Evolutionary conservation across 768 basidiomycete species (phyloP).

Genomic region (Galerina sulciceps): DNA sequence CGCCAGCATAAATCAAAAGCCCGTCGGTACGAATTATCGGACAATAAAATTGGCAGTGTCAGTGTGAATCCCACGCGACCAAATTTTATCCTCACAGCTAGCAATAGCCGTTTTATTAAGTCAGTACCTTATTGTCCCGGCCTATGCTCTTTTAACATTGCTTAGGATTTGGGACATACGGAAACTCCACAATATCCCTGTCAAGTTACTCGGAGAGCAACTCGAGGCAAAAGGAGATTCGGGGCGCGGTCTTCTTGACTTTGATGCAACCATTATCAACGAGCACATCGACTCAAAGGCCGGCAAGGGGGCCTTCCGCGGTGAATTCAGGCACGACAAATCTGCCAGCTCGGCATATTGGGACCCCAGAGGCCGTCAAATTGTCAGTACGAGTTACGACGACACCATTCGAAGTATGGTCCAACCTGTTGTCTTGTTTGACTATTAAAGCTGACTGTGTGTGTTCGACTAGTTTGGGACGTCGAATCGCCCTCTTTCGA

Average conservation of each 20-base stretch:
- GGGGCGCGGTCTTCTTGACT: constrained; percentile 28
- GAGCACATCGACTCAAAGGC: constrained; percentile 53
- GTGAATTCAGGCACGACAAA: constrained; percentile 71
- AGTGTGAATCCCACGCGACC: constrained; percentile 78
- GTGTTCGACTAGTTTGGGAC: constrained; percentile 73
- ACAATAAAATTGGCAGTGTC: constrained; percentile 77
- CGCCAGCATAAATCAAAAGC: constrained; percentile 62
- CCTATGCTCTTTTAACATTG: background rate
- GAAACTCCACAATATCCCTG: constrained; percentile 54
- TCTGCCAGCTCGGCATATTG: constrained; percentile 85
- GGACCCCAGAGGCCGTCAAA: constrained; percentile 78
- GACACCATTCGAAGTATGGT: constrained; percentile 71
- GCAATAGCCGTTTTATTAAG: constrained; percentile 76
- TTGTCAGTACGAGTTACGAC: constrained; percentile 88
- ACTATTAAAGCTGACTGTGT: constrained; percentile 12
- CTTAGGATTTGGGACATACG: constrained; percentile 81
- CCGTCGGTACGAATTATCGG: constrained; percentile 66
- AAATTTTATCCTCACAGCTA: constrained; percentile 72
- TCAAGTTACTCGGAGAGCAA: constrained; percentile 32
- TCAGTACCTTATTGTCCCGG: constrained; percentile 33
- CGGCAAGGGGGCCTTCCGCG: constrained; percentile 62
- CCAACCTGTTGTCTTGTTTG: background rate
- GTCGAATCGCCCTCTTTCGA: constrained; percentile 55
- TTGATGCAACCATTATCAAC: constrained; percentile 47
- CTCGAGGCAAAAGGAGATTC: constrained; percentile 10